phyloP scores from a whole-genome alignment of 78 protist species.

The Chrysochromulina parva region DNA sequence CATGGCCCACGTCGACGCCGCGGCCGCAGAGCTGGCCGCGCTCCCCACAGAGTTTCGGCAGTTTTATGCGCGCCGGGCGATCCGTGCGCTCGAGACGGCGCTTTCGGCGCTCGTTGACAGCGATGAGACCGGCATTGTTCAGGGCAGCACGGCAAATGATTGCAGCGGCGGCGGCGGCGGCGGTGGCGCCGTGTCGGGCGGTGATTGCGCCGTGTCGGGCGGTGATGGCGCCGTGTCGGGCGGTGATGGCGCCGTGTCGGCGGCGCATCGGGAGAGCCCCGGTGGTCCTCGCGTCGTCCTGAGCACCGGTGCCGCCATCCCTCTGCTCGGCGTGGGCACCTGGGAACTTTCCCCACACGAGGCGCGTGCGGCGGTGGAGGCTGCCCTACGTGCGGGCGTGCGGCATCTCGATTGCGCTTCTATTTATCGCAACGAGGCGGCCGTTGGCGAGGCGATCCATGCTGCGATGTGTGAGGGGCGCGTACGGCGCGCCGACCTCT shows the following conservation, averaged over 20 bases:
- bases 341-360: not conserved
- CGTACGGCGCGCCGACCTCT: not conserved
- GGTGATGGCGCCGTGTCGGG: too few species aligned
- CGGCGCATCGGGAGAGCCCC: too few species aligned
- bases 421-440: not conserved
- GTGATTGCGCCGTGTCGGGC: too few species aligned
- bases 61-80: slow-evolving; percentile 5
- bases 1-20: not conserved
- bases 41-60: not conserved
- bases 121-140: not conserved
- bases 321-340: not conserved
- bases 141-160: not conserved
- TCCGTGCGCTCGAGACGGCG: not conserved
- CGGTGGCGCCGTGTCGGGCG: too few species aligned
- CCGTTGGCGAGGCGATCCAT: not conserved
- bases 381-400: not conserved
- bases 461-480: not conserved
- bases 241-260: too few species aligned
- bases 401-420: slow-evolving; percentile 32
- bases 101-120: not conserved
- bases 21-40: not conserved
- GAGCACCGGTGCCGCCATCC: not conserved
- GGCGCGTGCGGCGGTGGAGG: not conserved
- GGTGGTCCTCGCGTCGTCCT: not conserved
- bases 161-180: too few species aligned